Evolutionary conservation across 257 asterid species (phyloP), one percentile per base, ranked within the genome.

Genomic region (Echites panduratus): DNA sequence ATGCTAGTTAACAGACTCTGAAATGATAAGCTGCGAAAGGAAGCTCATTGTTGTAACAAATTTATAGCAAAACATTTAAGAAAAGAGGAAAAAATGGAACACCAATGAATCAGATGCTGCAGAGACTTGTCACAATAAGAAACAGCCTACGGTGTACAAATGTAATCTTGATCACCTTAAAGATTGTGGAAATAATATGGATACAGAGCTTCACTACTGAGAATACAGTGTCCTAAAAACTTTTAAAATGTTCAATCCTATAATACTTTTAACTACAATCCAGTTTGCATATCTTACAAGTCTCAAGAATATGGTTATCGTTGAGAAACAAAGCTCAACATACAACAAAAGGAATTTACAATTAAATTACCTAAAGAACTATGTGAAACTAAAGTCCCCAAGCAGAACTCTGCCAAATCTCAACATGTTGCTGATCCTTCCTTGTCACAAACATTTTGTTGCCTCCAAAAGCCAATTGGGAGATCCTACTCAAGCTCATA

Each of bases 391-490:
- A 86, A 65, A 72, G 76, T 20, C 85, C 83, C 74, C 78, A 78
- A 40, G 48, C 75, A 0, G 90, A 89, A 78, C 85, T 84, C 89
- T 81, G 82, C 88, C 98, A 93, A 82, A 93, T 97, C 76, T 93
- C 97, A 56, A 93, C 82, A 66, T 73, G 79, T 48, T 85, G 97
- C 45, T 88, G 89, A 70, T 89, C 96, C 67, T 88, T 90, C 77
- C 97, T 79, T 0, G 96, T 83, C 27, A 90, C 80, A 53, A 89
- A 93, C 98, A 93, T 90, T 75, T 85, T 90, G 76, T 83, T 89
- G 75, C 98, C 98, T 38, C 97, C 98, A 76, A 90, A 93, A 52
- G 77, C 81, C 72, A 93, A 72, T 35, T 84, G 77, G 1, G 84
- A 81, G n/a, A 90, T 85, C 80, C 85, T 84, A 49, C 77, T 83